Evolutionary conservation across 2,329 filamentous ascomycete species (phyloP), one percentile per base, ranked within the genome.

Genomic region (Xylaria sp.): DNA sequence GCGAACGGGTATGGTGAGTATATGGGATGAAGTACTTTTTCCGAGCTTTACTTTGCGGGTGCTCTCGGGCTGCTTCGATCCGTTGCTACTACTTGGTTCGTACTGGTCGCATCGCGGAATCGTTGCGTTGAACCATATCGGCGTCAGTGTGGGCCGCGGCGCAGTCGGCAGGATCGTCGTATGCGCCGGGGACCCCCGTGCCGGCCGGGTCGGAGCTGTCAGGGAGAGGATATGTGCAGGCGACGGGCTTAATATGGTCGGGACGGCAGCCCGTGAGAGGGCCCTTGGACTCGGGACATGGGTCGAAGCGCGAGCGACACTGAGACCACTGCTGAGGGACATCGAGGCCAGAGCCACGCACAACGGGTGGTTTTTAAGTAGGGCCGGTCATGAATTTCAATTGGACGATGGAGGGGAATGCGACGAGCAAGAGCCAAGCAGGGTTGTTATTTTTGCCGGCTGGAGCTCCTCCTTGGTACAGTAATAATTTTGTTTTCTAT

Each of bases 21-120:
- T 30, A 30, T 30, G 23, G 23, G 23, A 30, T 30, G 23, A 30
- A 30, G 5, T 30, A 87, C 84, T 86, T 69, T 82, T 83, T 50
- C 85, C 83, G 0, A 87, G 79, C 73, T 87, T 87, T 44, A 83
- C 73, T 67, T 85, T 87, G 67, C 80, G 74, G 63, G 85, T 82
- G 58, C 81, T 76, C 64, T 84, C 79, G 18, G 76, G 75, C 3
- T 73, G 9, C 3, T 7, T 64, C 74, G 70, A 64, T 34, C 58
- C 52, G n/a, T 62, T 59, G 37, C 60, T 60, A 37, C 60, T 67
- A 37, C 60, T 67, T 7, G 61, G 58, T 23, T 62, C 63, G 23
- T 66, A 65, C 37, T 65, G 55, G 55, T 71, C 64, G 61, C 69
- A 64, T 4, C 65, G 67, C 4, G 75, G 72, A 8, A 66, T 62